Conservation (phyloP, 768 basidiomycete species). For the Naematelia encephala region DNA sequence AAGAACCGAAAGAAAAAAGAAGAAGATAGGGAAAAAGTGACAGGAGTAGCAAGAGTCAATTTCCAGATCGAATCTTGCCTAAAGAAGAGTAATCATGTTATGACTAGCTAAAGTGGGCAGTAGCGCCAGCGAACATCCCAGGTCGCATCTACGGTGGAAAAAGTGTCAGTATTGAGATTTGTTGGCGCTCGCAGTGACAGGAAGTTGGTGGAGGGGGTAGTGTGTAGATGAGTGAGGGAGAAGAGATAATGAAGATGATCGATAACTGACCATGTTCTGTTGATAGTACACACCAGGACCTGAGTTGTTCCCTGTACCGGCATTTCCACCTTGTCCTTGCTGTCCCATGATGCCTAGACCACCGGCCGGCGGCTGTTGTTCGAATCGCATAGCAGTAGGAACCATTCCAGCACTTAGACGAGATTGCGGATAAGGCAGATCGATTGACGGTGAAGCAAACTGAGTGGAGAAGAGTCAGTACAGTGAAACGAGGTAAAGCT, state of each 20-base stretch:
- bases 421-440: slow-evolving; percentile 31
- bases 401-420: slow-evolving; percentile 15
- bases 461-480: slow-evolving; percentile 12
- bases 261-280: slow-evolving; percentile 18
- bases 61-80: not conserved
- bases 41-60: too few relatives aligned
- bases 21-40: too few relatives aligned
- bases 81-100: not conserved
- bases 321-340: not conserved
- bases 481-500: not conserved
- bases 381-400: slow-evolving; percentile 35
- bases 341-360: slow-evolving; percentile 44
- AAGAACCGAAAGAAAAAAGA: too few relatives aligned
- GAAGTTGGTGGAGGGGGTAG: too few relatives aligned
- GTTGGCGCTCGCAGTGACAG: too few relatives aligned
- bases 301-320: not conserved
- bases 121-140: not conserved
- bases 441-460: slow-evolving; percentile 47
- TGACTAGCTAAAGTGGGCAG: not conserved
- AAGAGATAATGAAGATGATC: not conserved
- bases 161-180: not conserved
- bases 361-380: slow-evolving; percentile 44
- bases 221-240: not conserved
- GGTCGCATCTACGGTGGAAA: not conserved
- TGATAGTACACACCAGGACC: slow-evolving; percentile 11